Evolutionary conservation across 1,284 basidiomycete species (phyloP), one percentile per base, ranked within the genome.

Genomic region (Chalciporus sp.): DNA sequence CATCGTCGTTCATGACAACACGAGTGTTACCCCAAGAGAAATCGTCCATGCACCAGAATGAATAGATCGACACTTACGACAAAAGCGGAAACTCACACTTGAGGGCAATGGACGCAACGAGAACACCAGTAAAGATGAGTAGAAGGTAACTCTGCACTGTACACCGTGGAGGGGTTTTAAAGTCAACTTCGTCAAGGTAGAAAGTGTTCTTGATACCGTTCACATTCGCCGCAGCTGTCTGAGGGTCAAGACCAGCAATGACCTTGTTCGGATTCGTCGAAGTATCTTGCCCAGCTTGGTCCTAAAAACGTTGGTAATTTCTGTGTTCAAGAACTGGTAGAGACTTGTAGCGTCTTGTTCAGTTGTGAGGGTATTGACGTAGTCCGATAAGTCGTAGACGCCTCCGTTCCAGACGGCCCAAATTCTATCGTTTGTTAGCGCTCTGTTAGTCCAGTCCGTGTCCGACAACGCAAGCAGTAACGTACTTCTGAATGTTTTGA

Each of bases 41-140:
- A 74, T 97, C 95, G 72, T 98, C 95, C 94, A 98, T 98, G 72
- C 92, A 92, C 96, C 96, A 99, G 86, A 98, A 98, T 1, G 95
- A 96, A 74, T 98, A 98, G 47, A 98, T 76, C 0, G 96, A 96
- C n/a, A 99, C n/a, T n/a, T n/a, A n/a, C n/a, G n/a, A n/a, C n/a
- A n/a, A n/a, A n/a, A n/a, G n/a, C n/a, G n/a, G n/a, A n/a, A n/a
- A 80, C 90, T 69, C 63, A 94, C 93, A 97, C 71, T 98, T 98
- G 58, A 93, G 72, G 8, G 75, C 79, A 63, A 98, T 94, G 7
- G 92, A 94, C 4, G 82, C 75, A 77, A 94, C 89, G 64, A 98
- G 73, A 50, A 98, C 77, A 55, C 81, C 82, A 3, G 94, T 90
- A 59, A 90, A 85, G 9, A 87, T 84, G 42, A 99, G 79, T 37